Conservation (phyloP, 129 eudicot species). For the Pulicaria dysenterica region DNA sequence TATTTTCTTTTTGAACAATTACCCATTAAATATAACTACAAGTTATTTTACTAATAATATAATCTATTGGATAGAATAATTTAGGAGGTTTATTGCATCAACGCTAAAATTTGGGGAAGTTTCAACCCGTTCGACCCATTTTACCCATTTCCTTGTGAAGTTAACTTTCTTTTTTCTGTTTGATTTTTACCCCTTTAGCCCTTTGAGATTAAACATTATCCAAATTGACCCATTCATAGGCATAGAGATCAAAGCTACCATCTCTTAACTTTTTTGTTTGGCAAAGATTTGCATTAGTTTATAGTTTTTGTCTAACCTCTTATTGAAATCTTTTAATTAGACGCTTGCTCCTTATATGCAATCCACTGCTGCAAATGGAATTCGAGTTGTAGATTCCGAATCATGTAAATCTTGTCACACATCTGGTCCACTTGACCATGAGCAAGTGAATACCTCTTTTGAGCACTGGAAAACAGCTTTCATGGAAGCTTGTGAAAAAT, state of each 20-base stretch:
- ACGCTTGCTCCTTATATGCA: slow-evolving; percentile 92
- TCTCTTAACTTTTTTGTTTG: not conserved
- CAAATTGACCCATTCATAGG: not conserved
- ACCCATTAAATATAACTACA: not conserved
- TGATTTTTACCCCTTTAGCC: not conserved
- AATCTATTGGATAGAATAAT: not conserved
- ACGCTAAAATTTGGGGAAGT: not conserved
- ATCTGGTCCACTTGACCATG: slow-evolving; percentile 45
- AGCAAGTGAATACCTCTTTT: slow-evolving; percentile 55
- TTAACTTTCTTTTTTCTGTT: not conserved
- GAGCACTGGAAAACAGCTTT: slow-evolving; percentile 93
- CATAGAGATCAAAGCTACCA: not conserved
- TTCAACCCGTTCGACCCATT: not conserved
- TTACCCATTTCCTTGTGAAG: not conserved
- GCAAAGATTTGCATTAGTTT: not conserved
- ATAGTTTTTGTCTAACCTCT: not conserved
- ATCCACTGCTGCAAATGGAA: slow-evolving; percentile 55
- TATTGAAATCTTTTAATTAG: slow-evolving; percentile 39
- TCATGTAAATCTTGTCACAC: slow-evolving; percentile 35
- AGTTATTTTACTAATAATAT: not conserved
- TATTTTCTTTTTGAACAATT: not conserved
- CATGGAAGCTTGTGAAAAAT: slow-evolving; percentile 79
- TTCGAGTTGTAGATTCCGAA: slow-evolving; percentile 38
- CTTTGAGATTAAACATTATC: not conserved
- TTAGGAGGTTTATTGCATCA: not conserved